Evolutionary conservation across 2,329 filamentous ascomycete species (phyloP).

Genomic region (Zymoseptoria crescenta): DNA sequence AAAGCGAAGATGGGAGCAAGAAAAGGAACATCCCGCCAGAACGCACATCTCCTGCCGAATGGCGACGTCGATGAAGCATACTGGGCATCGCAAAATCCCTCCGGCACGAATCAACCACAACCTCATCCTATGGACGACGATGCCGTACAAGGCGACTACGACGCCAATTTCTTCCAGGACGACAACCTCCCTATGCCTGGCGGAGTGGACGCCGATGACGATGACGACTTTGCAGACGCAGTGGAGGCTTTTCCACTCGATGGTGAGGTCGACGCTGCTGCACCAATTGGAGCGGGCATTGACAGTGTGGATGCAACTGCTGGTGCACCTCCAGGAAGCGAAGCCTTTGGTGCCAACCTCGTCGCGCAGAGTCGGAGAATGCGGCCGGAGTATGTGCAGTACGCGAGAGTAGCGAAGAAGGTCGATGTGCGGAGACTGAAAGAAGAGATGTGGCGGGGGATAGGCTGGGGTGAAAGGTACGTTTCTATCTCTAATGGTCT

Average conservation of each 20-base stretch:
- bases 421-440: conserved; percentile 58
- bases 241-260: conserved; percentile 66
- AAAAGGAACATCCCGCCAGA: conserved; percentile 36
- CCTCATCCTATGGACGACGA: conserved; percentile 39
- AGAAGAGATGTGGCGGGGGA: conserved; percentile 58
- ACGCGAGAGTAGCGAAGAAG: conserved; percentile 59
- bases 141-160: conserved; percentile 70
- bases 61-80: conserved; percentile 91
- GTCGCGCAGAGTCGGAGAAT: conserved; percentile 54
- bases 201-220: conserved; percentile 58
- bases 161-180: conserved; percentile 96
- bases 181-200: conserved; percentile 62
- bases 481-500: background rate
- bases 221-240: conserved; percentile 70
- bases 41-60: conserved; percentile 43
- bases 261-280: conserved; percentile 32
- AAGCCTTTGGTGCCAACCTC: conserved; percentile 54
- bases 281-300: conserved; percentile 24
- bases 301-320: conserved; percentile 29
- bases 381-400: conserved; percentile 58
- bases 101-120: conserved; percentile 27
- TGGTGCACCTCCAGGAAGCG: conserved; percentile 31
- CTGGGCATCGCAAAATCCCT: conserved; percentile 68
- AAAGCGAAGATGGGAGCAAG: conserved; percentile 73
- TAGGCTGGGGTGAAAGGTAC: conserved; percentile 40